Conservation (phyloP, 2,329 filamentous ascomycete species). For the Colletotrichum sp. region DNA sequence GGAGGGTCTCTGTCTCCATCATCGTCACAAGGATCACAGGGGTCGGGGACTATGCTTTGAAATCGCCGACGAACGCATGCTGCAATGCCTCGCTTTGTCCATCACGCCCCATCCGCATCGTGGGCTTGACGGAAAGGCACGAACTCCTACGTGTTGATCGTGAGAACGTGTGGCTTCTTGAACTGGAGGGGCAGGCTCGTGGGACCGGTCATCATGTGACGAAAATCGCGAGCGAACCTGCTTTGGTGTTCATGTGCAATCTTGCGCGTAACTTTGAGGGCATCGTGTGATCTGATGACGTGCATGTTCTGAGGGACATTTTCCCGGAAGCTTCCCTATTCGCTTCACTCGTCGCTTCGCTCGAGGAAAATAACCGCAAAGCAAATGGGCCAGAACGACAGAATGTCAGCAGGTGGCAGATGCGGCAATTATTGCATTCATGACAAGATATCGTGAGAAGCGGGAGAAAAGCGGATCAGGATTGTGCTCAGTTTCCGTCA, state of each 20-base stretch:
- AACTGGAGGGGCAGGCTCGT: background rate
- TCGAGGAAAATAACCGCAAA: no score
- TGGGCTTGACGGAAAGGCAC: background rate
- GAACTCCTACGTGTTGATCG: background rate
- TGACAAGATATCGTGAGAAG: background rate
- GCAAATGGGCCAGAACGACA: no score
- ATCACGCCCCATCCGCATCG: background rate
- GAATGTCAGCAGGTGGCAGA: background rate
- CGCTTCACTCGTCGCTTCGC: background rate
- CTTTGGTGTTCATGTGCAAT: background rate
- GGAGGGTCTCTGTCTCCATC: background rate
- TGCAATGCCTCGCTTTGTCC: background rate
- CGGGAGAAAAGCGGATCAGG: fast-evolving
- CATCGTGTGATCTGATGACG: background rate
- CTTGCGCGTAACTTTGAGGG: background rate
- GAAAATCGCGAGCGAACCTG: background rate
- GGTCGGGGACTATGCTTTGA: background rate
- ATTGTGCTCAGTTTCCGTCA: background rate
- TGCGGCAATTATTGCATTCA: background rate
- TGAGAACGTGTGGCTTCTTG: background rate
- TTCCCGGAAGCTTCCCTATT: background rate
- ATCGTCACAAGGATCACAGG: background rate
- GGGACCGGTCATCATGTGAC: background rate
- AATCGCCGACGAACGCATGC: background rate
- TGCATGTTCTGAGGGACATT: background rate